These are phyloP conservation scores for Trichopus zeylanicus DNA, from an alignment of 116 monocot genomes.

Conservation along the genomic window DNA sequence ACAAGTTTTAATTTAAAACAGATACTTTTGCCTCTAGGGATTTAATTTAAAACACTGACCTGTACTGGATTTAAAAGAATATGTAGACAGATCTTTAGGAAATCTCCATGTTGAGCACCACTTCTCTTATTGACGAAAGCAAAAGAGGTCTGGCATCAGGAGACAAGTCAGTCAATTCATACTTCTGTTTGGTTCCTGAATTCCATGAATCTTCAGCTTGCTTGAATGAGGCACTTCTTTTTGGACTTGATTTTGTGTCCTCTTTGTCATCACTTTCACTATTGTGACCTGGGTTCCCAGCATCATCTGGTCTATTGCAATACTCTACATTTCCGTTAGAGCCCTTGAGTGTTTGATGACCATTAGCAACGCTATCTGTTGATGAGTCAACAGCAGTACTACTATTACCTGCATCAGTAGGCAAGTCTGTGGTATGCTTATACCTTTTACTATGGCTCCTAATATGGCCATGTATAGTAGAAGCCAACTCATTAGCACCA, in stretches of 20 bases:
- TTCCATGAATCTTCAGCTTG: conserved; percentile 23
- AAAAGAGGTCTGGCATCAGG: conserved; percentile 86
- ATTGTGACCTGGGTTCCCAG: conserved; percentile 13
- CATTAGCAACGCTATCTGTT: conserved; percentile 31
- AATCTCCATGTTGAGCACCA: conserved; percentile 73
- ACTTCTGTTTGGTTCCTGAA: conserved; percentile 42
- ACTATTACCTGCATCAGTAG: conserved; percentile 38
- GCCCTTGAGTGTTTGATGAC: conserved; percentile 14
- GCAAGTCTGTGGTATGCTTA: conserved; percentile 22
- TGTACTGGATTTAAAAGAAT: conserved; percentile 91
- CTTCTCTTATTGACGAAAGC: conserved; percentile 97
- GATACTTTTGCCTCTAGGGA: no score
- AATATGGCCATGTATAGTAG: conserved; percentile 57
- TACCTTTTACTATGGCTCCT: conserved; percentile 46
- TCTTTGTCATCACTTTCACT: conserved; percentile 35
- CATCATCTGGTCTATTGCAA: conserved; percentile 15
- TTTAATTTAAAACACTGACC: conserved; percentile 27
- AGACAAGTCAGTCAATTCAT: conserved; percentile 73
- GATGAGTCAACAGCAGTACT: conserved; percentile 36
- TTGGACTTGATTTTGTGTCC: conserved; percentile 7
- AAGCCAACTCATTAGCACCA: conserved; percentile 87
- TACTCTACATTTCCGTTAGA: conserved; percentile 18
- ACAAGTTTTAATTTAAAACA: no score
- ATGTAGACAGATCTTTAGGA: conserved; percentile 53
- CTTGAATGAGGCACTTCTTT: conserved; percentile 28